A percentile compares a stretch with the other conserved stretches of the same genome.
Evolutionary conservation across 805 yeast genomes (phyloP).

Genomic region (Starmerella floris): DNA sequence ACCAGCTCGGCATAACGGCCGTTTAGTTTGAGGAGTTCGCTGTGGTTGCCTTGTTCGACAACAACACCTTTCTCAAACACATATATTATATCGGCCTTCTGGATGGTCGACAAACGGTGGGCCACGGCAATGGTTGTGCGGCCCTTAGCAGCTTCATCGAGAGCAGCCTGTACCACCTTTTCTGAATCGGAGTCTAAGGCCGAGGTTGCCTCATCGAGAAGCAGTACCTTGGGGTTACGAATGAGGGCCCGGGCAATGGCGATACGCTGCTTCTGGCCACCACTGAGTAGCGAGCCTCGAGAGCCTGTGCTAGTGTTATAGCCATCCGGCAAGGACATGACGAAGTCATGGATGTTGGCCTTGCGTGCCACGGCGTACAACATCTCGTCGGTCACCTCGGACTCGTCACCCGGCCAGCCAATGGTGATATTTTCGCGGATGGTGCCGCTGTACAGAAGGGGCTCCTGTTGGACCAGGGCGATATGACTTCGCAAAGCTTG

Average conservation of each 20-base stretch:
- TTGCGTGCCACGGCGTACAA: constrained; percentile 36
- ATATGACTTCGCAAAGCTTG: constrained; percentile 39
- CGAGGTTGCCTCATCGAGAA: constrained; percentile 59
- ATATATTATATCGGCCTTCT: constrained; percentile 46
- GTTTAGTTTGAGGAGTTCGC: constrained; percentile 32
- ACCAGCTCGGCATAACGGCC: constrained; percentile 33
- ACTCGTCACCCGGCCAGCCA: constrained; percentile 30
- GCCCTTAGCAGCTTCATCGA: constrained; percentile 48
- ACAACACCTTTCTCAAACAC: constrained; percentile 51
- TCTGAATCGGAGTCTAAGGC: constrained; percentile 62
- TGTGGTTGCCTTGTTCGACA: constrained; percentile 44
- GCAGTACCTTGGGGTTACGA: constrained; percentile 48
- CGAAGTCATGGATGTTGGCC: constrained; percentile 48
- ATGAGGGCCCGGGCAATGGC: constrained; percentile 66
- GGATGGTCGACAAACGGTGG: constrained; percentile 62
- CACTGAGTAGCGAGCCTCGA: constrained; percentile 47
- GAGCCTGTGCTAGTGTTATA: constrained; percentile 46
- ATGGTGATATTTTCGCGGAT: constrained; percentile 44
- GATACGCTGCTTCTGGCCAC: constrained; percentile 66
- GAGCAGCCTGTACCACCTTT: constrained; percentile 59
- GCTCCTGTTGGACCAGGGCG: constrained; percentile 52
- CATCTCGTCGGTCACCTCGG: constrained; percentile 30
- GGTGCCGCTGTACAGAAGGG: constrained; percentile 43
- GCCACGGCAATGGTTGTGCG: constrained; percentile 81
- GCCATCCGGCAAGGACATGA: constrained; percentile 44